Conservation (phyloP, 768 basidiomycete genomes). For the Suillus sp. region DNA sequence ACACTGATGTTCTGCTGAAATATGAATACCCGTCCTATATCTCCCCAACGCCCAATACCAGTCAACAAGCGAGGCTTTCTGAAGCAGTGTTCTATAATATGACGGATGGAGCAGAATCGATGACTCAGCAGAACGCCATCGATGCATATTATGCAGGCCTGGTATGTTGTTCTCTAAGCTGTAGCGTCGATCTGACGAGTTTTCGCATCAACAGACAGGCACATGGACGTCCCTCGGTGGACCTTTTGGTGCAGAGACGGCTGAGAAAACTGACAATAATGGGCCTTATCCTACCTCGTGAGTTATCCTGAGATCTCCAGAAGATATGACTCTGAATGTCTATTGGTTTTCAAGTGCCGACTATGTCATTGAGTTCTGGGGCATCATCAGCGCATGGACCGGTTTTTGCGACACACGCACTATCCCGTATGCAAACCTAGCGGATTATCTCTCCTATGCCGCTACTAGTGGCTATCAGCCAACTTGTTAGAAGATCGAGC, state of each 20-base stretch:
- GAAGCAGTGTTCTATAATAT: constrained; percentile 23
- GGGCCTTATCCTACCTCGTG: constrained; percentile 28
- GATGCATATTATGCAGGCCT: constrained; percentile 25
- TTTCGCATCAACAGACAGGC: constrained; percentile 17
- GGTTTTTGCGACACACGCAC: constrained; percentile 23
- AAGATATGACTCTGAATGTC: background rate
- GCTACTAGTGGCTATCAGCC: constrained; percentile 19
- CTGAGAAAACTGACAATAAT: constrained; percentile 14
- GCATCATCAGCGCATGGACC: constrained; percentile 26
- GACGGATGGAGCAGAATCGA: constrained; percentile 20
- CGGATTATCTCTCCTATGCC: constrained; percentile 28
- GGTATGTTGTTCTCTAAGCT: constrained; percentile 14
- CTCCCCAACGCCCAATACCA: constrained; percentile 15
- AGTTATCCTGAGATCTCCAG: background rate
- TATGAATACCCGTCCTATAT: constrained; percentile 18
- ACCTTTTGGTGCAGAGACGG: constrained; percentile 9
- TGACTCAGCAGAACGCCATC: constrained; percentile 24
- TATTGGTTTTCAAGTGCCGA: constrained; percentile 14
- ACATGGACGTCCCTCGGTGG: constrained; percentile 18
- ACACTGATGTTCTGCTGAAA: constrained; percentile 23
- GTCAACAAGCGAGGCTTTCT: constrained; percentile 19
- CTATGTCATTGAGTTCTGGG: constrained; percentile 28
- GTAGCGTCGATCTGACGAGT: background rate
- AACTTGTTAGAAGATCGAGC: constrained; percentile 16
- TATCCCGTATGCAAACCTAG: constrained; percentile 27